Evolutionary conservation across 2,329 filamentous ascomycete genomes (phyloP).

Genomic region (Aureobasidium lini): DNA sequence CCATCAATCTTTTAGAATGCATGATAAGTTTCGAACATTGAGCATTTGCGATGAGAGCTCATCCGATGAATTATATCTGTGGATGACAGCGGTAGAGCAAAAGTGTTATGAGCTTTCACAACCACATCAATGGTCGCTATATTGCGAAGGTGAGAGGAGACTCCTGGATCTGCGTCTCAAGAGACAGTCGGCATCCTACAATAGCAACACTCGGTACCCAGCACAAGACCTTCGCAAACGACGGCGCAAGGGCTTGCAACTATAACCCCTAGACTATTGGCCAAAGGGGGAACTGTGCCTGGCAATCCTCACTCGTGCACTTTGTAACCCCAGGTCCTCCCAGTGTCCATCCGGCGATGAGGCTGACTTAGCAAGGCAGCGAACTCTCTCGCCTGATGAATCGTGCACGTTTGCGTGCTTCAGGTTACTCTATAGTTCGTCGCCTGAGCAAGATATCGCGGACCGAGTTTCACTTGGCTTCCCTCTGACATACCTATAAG

Average conservation of each 20-base stretch:
- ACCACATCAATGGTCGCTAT: too few species aligned
- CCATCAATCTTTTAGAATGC: too few species aligned
- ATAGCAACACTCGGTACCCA: neutral
- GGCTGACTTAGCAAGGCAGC: neutral
- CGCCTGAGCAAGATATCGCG: neutral
- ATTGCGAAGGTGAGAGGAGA: too few species aligned
- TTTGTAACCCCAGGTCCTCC: neutral
- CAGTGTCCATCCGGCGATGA: neutral
- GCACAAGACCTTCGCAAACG: neutral
- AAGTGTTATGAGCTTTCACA: too few species aligned
- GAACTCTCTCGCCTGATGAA: neutral
- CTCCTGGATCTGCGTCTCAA: too few species aligned
- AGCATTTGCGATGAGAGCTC: neutral
- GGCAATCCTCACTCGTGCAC: neutral
- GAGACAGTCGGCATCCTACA: too few species aligned
- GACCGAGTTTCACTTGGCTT: conserved; percentile 10
- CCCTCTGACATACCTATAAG: neutral
- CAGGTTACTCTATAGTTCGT: neutral
- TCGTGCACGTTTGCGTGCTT: conserved; percentile 4
- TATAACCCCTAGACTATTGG: neutral
- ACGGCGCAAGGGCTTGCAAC: neutral
- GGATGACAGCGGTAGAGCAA: too few species aligned
- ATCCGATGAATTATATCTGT: too few species aligned
- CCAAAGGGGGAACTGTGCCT: neutral
- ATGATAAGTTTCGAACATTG: neutral